Evolutionary conservation across 371 early-diverging fungal genomes (phyloP).

Genomic region (Circinella minor): DNA sequence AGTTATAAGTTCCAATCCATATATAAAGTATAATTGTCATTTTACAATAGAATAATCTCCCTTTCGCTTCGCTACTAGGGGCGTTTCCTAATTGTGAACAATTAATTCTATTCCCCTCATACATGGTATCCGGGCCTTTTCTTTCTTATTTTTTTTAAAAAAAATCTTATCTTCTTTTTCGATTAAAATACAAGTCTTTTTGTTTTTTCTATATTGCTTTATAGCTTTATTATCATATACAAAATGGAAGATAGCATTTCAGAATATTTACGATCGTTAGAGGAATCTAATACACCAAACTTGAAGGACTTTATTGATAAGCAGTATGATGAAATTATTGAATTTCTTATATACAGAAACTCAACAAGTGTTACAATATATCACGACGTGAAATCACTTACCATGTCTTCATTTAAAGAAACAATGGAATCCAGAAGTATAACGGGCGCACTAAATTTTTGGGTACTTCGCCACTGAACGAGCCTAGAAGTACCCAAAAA

Average conservation of each 20-base stretch:
- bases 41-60: no score
- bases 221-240: not conserved
- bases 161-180: no score
- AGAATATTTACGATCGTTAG: not conserved
- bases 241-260: not conserved
- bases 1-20: no score
- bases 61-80: no score
- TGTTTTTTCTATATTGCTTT: no score
- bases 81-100: no score
- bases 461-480: no score
- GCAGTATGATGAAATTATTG: slow-evolving; percentile 1
- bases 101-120: no score
- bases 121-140: not conserved
- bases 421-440: not conserved
- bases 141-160: not conserved
- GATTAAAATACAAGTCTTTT: no score
- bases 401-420: not conserved
- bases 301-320: not conserved
- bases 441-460: no score
- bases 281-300: not conserved
- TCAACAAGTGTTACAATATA: not conserved
- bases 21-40: no score
- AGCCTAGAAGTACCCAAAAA: no score
- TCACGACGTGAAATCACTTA: not conserved
- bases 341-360: not conserved